Percentiles rank a stretch among this genome's conserved stretches.
These are phyloP conservation scores for Torulaspora globosa DNA, from an alignment of 1,139 yeast species.

Conservation along the genomic window DNA sequence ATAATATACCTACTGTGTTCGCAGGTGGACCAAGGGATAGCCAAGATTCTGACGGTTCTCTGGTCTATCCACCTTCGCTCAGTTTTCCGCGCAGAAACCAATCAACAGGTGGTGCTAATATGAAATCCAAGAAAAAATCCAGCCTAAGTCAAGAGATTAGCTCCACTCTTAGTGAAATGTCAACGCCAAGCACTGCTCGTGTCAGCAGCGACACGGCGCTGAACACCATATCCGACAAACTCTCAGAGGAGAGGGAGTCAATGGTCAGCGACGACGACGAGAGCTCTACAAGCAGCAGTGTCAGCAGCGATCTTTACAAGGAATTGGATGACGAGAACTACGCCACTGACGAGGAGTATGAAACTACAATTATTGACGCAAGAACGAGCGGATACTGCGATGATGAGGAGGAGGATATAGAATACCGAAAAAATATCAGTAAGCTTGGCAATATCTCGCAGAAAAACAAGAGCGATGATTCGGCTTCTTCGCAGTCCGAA, in stretches of 20 bases:
- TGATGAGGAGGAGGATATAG: conserved; percentile 11
- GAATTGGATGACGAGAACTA: conserved; percentile 18
- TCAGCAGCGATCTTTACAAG: conserved; percentile 16
- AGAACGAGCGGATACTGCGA: conserved; percentile 12
- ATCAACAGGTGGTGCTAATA: conserved; percentile 8
- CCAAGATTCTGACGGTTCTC: conserved; percentile 25
- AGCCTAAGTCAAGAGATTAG: conserved; percentile 30
- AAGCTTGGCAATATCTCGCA: conserved; percentile 13
- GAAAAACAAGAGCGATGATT: conserved; percentile 10
- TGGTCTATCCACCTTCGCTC: conserved; percentile 16
- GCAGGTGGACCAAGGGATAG: conserved; percentile 32
- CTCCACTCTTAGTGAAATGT: conserved; percentile 5
- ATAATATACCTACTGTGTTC: conserved; percentile 21
- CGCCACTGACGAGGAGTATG: conserved; percentile 8
- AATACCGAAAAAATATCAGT: conserved; percentile 7
- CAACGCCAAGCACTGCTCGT: conserved; percentile 2
- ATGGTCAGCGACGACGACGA: conserved; percentile 6
- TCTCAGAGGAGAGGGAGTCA: conserved; percentile 5
- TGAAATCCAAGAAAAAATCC: conserved; percentile 25
- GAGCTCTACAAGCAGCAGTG: conserved; percentile 13
- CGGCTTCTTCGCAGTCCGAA: conserved; percentile 16
- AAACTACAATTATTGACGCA: conserved; percentile 14
- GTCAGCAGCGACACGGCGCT: conserved; percentile 6
- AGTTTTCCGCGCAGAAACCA: conserved; percentile 11
- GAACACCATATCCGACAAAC: neutral